Percentiles rank a stretch among this genome's conserved stretches.
Conservation (phyloP, 2,329 filamentous ascomycete genomes). For the Ophiostoma perfectum region DNA sequence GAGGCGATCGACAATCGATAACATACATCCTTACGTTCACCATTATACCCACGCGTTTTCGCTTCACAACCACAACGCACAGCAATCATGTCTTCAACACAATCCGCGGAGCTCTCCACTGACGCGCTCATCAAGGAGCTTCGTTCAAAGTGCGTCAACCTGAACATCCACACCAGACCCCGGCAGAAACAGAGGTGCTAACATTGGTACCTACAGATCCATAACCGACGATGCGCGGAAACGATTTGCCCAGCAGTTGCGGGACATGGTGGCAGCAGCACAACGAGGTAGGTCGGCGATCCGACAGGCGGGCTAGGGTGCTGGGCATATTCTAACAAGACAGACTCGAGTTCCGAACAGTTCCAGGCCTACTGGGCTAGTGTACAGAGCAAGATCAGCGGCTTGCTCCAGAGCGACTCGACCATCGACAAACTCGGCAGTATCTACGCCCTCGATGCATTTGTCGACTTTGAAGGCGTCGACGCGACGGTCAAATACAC, state of each 20-base stretch:
- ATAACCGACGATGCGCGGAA: constrained; percentile 45
- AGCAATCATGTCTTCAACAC: constrained; percentile 25
- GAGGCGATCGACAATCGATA: constrained; percentile 18
- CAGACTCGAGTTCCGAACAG: constrained; percentile 73
- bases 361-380: constrained; percentile 58
- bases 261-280: constrained; percentile 50
- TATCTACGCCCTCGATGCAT: constrained; percentile 81
- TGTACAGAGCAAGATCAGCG: constrained; percentile 53
- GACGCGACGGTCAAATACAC: constrained; percentile 92
- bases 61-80: neutral
- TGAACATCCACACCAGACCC: neutral
- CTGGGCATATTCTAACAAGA: neutral
- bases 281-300: constrained; percentile 45
- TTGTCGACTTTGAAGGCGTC: constrained; percentile 95
- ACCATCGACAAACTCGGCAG: constrained; percentile 85
- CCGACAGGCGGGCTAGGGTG: neutral
- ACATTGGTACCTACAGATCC: constrained; percentile 25
- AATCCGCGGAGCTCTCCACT: constrained; percentile 50
- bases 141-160: constrained; percentile 45
- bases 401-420: constrained; percentile 76
- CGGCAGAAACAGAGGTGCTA: neutral
- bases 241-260: constrained; percentile 50
- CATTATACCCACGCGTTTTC: constrained; percentile 6
- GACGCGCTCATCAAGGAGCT: constrained; percentile 52
- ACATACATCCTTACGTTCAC: too few species aligned